Evolutionary conservation across 2,329 filamentous ascomycete genomes (phyloP).

Genomic region (Trichophyton schoenleinii): DNA sequence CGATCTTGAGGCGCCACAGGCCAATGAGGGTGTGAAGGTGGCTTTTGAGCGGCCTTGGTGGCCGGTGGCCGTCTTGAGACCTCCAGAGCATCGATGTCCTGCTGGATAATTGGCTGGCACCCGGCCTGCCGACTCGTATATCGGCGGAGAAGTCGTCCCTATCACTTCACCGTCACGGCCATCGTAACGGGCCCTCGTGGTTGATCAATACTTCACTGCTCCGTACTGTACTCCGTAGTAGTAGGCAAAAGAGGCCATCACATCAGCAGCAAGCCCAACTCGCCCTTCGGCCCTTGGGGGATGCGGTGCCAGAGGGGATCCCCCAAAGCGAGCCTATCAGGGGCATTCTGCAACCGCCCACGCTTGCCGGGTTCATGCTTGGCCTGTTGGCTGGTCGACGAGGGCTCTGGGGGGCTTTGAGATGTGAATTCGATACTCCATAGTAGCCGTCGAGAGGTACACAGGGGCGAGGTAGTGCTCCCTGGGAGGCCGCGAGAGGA

Average conservation of each 20-base stretch:
- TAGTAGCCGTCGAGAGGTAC: neutral
- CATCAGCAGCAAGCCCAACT: neutral
- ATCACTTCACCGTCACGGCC: neutral
- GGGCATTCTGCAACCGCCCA: constrained; percentile 3
- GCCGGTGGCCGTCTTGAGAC: neutral
- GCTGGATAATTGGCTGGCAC: neutral
- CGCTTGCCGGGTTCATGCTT: neutral
- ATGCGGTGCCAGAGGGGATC: neutral
- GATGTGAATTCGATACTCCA: no score
- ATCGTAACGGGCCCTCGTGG: neutral
- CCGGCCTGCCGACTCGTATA: neutral
- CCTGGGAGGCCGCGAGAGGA: neutral
- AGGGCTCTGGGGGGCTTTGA: neutral
- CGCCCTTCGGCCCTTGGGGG: neutral
- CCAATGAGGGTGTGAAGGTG: neutral
- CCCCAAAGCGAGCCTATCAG: neutral
- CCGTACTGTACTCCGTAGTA: no score
- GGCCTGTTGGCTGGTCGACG: no score
- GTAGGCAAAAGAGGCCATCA: neutral
- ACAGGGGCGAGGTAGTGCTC: neutral
- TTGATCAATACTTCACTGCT: no score
- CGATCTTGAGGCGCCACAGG: neutral
- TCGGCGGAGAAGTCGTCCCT: neutral
- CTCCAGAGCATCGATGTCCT: neutral
- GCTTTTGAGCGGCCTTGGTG: neutral